A percentile compares a stretch with the other conserved stretches of the same genome.
Conservation (phyloP, 441 rosid genomes). For the Gossypium schwendimanii region DNA sequence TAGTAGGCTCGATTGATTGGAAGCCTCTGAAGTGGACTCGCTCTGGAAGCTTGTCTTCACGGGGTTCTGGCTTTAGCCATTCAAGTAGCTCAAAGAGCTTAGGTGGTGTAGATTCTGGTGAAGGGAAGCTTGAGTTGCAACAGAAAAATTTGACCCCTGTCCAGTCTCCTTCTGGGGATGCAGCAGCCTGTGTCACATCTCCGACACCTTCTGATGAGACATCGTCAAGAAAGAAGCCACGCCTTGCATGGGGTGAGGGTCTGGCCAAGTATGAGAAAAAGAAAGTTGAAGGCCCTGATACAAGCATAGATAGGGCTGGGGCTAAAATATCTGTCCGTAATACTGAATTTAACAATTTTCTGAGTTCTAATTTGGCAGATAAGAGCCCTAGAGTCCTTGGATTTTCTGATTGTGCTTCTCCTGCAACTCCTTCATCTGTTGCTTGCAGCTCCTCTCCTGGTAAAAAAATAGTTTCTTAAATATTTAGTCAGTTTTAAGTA, state of each 20-base stretch:
- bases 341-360: slow-evolving; percentile 39
- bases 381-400: slow-evolving; percentile 57
- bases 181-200: slow-evolving; percentile 49
- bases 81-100: slow-evolving; percentile 88
- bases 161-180: slow-evolving; percentile 65
- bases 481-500: neutral
- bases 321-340: slow-evolving; percentile 24
- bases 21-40: slow-evolving; percentile 80
- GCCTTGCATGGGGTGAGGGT: slow-evolving; percentile 99
- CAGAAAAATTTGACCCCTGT: slow-evolving; percentile 41
- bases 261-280: slow-evolving; percentile 95
- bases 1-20: slow-evolving; percentile 60
- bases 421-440: slow-evolving; percentile 89
- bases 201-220: slow-evolving; percentile 53
- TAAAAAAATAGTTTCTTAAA: slow-evolving; percentile 16
- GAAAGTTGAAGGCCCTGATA: slow-evolving; percentile 73
- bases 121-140: slow-evolving; percentile 48
- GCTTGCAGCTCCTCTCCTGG: slow-evolving; percentile 93
- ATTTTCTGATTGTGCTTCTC: slow-evolving; percentile 71
- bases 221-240: slow-evolving; percentile 75
- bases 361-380: slow-evolving; percentile 42
- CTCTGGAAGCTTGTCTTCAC: slow-evolving; percentile 81
- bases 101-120: slow-evolving; percentile 58
- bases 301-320: slow-evolving; percentile 42
- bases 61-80: slow-evolving; percentile 88